phyloP scores from a whole-genome alignment of 1,284 basidiomycete species.

The Moesziomyces globuligerus region DNA sequence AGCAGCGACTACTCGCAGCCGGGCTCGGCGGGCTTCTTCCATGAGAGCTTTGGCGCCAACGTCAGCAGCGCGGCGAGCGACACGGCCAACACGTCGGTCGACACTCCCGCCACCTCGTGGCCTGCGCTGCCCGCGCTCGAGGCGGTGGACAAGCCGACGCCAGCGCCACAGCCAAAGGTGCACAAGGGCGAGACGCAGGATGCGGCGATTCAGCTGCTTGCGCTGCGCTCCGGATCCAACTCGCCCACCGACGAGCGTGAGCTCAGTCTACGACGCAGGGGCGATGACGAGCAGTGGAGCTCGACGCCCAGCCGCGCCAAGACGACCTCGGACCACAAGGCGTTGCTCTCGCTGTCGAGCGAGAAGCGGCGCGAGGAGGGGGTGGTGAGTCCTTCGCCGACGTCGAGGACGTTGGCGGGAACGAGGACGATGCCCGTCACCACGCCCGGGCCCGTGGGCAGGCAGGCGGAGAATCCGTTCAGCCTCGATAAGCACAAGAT shows the following conservation, averaged over 20 bases:
- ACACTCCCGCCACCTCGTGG: conserved; percentile 39
- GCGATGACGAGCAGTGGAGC: conserved; percentile 30
- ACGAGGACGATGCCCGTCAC: conserved; percentile 27
- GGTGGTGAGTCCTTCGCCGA: conserved; percentile 35
- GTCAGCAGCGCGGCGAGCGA: conserved; percentile 42
- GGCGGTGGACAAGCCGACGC: neutral
- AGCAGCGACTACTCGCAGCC: conserved; percentile 48
- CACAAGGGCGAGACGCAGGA: conserved; percentile 44
- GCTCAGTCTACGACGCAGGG: conserved; percentile 21
- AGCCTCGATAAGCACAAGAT: conserved; percentile 61
- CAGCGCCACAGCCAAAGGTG: conserved; percentile 7
- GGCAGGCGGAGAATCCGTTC: conserved; percentile 51
- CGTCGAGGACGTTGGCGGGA: conserved; percentile 28
- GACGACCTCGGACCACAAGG: conserved; percentile 28
- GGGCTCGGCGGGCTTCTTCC: conserved; percentile 41
- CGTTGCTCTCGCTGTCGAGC: conserved; percentile 41
- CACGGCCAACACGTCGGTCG: conserved; percentile 38
- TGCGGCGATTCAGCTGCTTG: conserved; percentile 45
- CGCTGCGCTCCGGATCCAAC: conserved; percentile 45
- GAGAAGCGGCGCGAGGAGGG: conserved; percentile 15
- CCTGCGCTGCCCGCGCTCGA: conserved; percentile 26
- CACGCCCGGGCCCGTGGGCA: conserved; percentile 24
- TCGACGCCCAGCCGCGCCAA: conserved; percentile 35
- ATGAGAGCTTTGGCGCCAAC: conserved; percentile 43
- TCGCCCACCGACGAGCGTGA: conserved; percentile 43